Evolutionary conservation across 1,139 yeast species (phyloP).

Genomic region (Pneumocystis jirovecii): DNA sequence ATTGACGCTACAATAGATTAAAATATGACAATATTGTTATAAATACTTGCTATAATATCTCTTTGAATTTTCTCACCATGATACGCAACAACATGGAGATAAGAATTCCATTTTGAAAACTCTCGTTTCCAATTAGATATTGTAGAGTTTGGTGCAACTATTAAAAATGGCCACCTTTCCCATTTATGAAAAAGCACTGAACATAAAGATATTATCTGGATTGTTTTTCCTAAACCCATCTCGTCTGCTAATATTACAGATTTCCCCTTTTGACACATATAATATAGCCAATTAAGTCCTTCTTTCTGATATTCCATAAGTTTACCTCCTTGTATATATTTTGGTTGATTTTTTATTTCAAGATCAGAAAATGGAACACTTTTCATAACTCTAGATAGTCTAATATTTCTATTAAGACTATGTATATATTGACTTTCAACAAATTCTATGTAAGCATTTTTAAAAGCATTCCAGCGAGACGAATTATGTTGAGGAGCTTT

Average conservation of each 20-base stretch:
- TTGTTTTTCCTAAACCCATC: slow-evolving; percentile 94
- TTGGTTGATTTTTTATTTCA: slow-evolving; percentile 11
- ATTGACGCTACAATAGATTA: not conserved
- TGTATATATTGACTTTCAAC: slow-evolving; percentile 12
- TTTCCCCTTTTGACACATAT: slow-evolving; percentile 13
- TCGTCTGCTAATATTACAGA: slow-evolving; percentile 92
- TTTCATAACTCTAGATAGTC: not conserved
- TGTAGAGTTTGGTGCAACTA: slow-evolving; percentile 72
- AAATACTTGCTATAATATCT: slow-evolving; percentile 31
- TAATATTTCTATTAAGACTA: slow-evolving; percentile 2
- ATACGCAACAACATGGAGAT: slow-evolving; percentile 46
- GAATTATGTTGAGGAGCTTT: slow-evolving; percentile 9
- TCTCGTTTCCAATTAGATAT: slow-evolving; percentile 75
- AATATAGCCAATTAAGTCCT: slow-evolving; percentile 17
- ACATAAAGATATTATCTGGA: slow-evolving; percentile 62
- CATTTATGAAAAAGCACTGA: slow-evolving; percentile 13
- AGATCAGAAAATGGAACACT: slow-evolving; percentile 5
- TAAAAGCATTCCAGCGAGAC: slow-evolving; percentile 11
- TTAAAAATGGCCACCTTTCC: slow-evolving; percentile 40
- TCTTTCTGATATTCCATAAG: slow-evolving; percentile 16
- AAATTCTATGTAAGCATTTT: slow-evolving; percentile 12
- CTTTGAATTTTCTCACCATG: slow-evolving; percentile 50
- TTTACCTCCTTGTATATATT: slow-evolving; percentile 8
- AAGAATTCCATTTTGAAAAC: slow-evolving; percentile 79
- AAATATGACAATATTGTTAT: not conserved